Evolutionary conservation across 73 alveolate genomes (phyloP), one percentile per base, ranked within the genome.

Genomic region (Paramecium biaurelia): DNA sequence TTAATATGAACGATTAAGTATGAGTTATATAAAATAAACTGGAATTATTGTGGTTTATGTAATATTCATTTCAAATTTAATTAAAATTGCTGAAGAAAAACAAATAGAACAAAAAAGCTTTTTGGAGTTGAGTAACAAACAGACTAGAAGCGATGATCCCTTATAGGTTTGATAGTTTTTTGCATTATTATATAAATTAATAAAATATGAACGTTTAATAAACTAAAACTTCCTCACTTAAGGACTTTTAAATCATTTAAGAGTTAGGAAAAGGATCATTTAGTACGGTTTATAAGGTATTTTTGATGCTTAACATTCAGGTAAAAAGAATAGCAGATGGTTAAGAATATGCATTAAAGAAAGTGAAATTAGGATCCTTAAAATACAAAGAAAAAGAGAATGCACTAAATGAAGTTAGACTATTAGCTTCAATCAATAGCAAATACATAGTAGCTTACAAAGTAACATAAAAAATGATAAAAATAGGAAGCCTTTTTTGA

Each of bases 191-290:
- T 53, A 53, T 53, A 53, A 18, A 53, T 15, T 53, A 53, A 63
- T 58, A 63, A 63, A 63, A 63, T 79, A 79, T 79, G 90, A 79
- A 79, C 90, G 90, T 79, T 79, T 79, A 79, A 79, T 72, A 34
- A 35, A 23, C 53, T n/a, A 79, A 79, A 24, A 43, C 70, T 41
- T 63, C 90, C 0, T 67, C 93, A 32, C 70, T 93, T 14, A 93
- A 34, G 14, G 95, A 93, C 85, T 93, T 93, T 89, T 49, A 85
- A 76, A 24, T 93, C 0, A 30, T 93, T 5, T 70, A 93, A 37
- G 89, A 92, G 45, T 92, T 87, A 37, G 96, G 96, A 9, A 93
- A 92, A 18, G 96, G 96, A 18, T 49, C 96, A 12, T 92, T 85
- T 74, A 68, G 92, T 28, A 42, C 88, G 15, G 96, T 92, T 30